These are phyloP conservation scores for Tetracladium marchalianum DNA, from an alignment of 495 filamentous ascomycete genomes.

Conservation along the genomic window DNA sequence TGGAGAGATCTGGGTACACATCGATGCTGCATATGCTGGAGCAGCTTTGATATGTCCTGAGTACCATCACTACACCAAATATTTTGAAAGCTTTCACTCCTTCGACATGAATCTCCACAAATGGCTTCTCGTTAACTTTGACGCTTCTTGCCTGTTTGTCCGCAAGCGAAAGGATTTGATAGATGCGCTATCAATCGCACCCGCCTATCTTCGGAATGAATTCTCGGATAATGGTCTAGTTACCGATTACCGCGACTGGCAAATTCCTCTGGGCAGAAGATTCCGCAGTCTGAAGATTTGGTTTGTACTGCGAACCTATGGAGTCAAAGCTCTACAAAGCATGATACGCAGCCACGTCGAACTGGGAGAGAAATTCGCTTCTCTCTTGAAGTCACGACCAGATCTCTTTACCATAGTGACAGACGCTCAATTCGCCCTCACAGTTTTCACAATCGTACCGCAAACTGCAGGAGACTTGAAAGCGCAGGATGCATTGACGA, in stretches of 20 bases:
- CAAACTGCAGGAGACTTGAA: slow-evolving; percentile 26
- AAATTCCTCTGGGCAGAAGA: slow-evolving; percentile 88
- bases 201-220: slow-evolving; percentile 70
- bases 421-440: slow-evolving; percentile 68
- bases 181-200: slow-evolving; percentile 71
- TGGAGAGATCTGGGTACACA: slow-evolving; percentile 73
- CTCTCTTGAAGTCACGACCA: slow-evolving; percentile 41
- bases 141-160: slow-evolving; percentile 77
- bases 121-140: slow-evolving; percentile 93
- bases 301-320: slow-evolving; percentile 89
- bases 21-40: slow-evolving; percentile 95
- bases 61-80: slow-evolving; percentile 57
- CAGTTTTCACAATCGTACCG: slow-evolving; percentile 56
- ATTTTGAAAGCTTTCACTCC: slow-evolving; percentile 64
- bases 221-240: slow-evolving; percentile 77
- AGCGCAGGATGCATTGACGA: slow-evolving; percentile 57
- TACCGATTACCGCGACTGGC: slow-evolving; percentile 97
- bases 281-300: slow-evolving; percentile 92
- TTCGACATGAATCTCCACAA: slow-evolving; percentile 98
- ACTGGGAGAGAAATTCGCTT: slow-evolving; percentile 61
- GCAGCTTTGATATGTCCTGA: slow-evolving; percentile 73
- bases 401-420: slow-evolving; percentile 76
- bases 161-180: slow-evolving; percentile 64
- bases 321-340: slow-evolving; percentile 63
- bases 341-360: slow-evolving; percentile 58